phyloP scores from a whole-genome alignment of 106 monocot species.

The Dioscorea alata region DNA sequence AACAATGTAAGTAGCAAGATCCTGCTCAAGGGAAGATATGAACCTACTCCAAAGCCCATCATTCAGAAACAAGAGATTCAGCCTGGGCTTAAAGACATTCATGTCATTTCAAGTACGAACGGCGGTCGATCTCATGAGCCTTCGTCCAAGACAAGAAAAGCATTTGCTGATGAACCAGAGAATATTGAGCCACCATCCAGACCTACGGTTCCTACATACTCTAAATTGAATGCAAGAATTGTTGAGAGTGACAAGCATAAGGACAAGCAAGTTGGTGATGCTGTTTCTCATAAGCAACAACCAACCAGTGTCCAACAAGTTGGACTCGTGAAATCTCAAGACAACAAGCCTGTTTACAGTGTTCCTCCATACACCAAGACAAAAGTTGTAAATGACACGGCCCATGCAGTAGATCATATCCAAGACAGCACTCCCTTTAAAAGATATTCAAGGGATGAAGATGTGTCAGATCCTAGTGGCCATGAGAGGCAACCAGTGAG shows the following conservation, averaged over 20 bases:
- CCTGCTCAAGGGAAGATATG: conserved; percentile 3
- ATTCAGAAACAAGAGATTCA: conserved; percentile 15
- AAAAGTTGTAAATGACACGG: neutral
- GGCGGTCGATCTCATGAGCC: conserved; percentile 8
- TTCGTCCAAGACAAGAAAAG: conserved; percentile 15
- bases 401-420: neutral
- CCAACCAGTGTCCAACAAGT: conserved; percentile 9
- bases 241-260: conserved; percentile 9
- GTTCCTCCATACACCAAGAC: conserved; percentile 27
- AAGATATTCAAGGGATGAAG: neutral
- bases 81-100: conserved; percentile 36
- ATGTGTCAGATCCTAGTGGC: conserved; percentile 9
- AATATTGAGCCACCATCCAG: conserved; percentile 8
- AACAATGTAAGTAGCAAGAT: neutral
- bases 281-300: neutral
- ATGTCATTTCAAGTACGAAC: conserved; percentile 20
- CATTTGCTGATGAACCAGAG: conserved; percentile 10
- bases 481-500: conserved; percentile 1
- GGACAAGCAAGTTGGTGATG: conserved; percentile 5
- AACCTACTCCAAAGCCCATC: neutral
- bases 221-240: conserved; percentile 6
- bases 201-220: neutral
- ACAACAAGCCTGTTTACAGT: conserved; percentile 23
- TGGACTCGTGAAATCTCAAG: conserved; percentile 1
- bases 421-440: neutral